Percentiles rank a stretch among this genome's conserved stretches.
phyloP scores from a whole-genome alignment of 306 rosid genomes.

The Prunus mongolica region DNA sequence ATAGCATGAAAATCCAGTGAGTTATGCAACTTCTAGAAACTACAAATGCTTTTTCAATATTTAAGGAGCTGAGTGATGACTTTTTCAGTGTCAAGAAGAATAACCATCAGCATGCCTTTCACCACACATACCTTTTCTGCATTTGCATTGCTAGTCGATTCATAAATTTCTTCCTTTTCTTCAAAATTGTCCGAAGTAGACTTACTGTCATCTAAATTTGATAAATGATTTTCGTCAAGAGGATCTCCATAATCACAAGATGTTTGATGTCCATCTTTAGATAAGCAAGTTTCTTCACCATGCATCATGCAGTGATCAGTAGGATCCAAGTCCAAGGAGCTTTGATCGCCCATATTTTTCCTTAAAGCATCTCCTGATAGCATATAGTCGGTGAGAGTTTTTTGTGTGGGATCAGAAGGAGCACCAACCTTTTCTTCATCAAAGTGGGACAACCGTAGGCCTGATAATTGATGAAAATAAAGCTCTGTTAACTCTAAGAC shows the following conservation, averaged over 20 bases:
- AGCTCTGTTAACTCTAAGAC: neutral
- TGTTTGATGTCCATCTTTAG: slow-evolving; percentile 30
- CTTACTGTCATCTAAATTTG: slow-evolving; percentile 29
- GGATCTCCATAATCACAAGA: slow-evolving; percentile 26
- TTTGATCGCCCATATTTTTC: slow-evolving; percentile 23
- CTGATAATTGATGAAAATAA: slow-evolving; percentile 38
- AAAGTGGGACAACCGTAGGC: slow-evolving; percentile 78
- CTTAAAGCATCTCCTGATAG: slow-evolving; percentile 42
- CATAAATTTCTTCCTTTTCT: slow-evolving; percentile 30
- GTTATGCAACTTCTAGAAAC: neutral
- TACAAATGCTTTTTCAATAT: neutral
- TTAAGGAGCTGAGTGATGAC: neutral
- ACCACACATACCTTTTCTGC: slow-evolving; percentile 20
- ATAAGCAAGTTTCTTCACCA: slow-evolving; percentile 42
- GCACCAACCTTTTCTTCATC: slow-evolving; percentile 45
- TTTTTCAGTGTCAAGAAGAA: slow-evolving; percentile 7
- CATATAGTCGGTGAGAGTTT: slow-evolving; percentile 61
- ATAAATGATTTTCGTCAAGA: slow-evolving; percentile 29
- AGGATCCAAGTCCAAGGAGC: slow-evolving; percentile 31
- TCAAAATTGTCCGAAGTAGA: slow-evolving; percentile 20
- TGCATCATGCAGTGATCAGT: slow-evolving; percentile 29
- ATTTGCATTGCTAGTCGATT: slow-evolving; percentile 8
- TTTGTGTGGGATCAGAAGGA: slow-evolving; percentile 65
- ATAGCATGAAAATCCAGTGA: neutral
- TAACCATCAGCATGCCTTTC: neutral